Evolutionary conservation across 2,329 filamentous ascomycete species (phyloP).

Genomic region (Penicillium frequentans): DNA sequence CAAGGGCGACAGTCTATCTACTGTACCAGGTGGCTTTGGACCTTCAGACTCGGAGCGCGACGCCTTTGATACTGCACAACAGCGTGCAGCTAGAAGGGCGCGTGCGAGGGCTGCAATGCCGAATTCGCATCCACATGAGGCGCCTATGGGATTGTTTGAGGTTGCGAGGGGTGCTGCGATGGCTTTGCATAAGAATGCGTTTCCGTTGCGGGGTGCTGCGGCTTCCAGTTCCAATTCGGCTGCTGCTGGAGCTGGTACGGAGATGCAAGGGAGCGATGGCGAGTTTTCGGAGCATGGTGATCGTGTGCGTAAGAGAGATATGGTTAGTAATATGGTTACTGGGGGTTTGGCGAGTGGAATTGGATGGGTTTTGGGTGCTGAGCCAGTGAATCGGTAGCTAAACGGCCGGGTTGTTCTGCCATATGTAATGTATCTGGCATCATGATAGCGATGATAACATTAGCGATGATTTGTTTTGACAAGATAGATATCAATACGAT

Average conservation of each 20-base stretch:
- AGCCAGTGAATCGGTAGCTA: conserved; percentile 40
- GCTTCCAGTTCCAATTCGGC: not conserved
- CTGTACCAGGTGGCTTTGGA: conserved; percentile 47
- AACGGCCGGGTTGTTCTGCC: not conserved
- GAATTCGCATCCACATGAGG: conserved; percentile 40
- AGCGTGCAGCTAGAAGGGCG: conserved; percentile 36
- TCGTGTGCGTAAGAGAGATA: conserved; percentile 49
- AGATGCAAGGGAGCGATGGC: not conserved
- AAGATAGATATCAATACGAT: not conserved
- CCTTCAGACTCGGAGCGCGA: conserved; percentile 46
- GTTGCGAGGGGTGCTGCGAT: conserved; percentile 52
- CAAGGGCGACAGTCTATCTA: conserved; percentile 47
- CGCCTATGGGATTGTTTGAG: conserved; percentile 54
- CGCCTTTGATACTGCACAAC: conserved; percentile 44
- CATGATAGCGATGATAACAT: conserved; percentile 12
- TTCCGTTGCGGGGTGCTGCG: conserved; percentile 38
- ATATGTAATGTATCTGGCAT: not conserved
- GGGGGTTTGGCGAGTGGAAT: conserved; percentile 62
- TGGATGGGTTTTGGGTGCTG: conserved; percentile 63
- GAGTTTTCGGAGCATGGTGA: conserved; percentile 20
- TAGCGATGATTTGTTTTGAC: not conserved
- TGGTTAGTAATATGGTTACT: conserved; percentile 65
- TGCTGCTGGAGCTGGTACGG: not conserved
- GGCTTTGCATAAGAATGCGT: conserved; percentile 50
- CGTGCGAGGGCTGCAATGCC: conserved; percentile 26